Percentiles rank a stretch among this genome's conserved stretches.
These are phyloP conservation scores for Pseudogymnoascus sp. DNA, from an alignment of 2,329 filamentous ascomycete genomes.

Conservation along the genomic window DNA sequence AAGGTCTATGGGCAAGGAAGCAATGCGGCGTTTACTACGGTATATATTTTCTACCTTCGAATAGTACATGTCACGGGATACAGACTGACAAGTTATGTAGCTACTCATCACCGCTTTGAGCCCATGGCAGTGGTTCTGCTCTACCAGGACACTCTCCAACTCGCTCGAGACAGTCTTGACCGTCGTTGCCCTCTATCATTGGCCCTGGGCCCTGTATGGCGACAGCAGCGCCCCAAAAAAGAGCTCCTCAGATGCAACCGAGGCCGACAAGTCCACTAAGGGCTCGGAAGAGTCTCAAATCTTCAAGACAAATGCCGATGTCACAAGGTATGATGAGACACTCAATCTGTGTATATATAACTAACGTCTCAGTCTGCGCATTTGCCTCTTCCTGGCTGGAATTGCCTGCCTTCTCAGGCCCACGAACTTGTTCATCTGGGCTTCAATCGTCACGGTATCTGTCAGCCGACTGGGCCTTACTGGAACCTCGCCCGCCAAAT, in stretches of 20 bases:
- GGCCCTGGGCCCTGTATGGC: constrained; percentile 72
- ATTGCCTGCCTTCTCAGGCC: constrained; percentile 79
- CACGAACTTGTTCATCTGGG: constrained; percentile 84
- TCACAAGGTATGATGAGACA: background rate
- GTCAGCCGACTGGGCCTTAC: constrained; percentile 37
- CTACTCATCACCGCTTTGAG: constrained; percentile 64
- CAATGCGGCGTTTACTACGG: constrained; percentile 60
- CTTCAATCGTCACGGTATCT: constrained; percentile 52
- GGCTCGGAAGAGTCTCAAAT: background rate
- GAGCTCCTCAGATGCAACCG: constrained; percentile 15
- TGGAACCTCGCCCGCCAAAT: constrained; percentile 31
- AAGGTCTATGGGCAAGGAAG: constrained; percentile 62
- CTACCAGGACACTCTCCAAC: constrained; percentile 89
- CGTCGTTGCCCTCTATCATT: constrained; percentile 67
- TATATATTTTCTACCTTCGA: constrained; percentile 41
- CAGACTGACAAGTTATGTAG: constrained; percentile 34
- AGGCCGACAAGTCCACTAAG: constrained; percentile 13
- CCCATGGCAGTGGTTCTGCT: constrained; percentile 96
- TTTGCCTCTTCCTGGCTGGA: constrained; percentile 68
- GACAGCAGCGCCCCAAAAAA: constrained; percentile 25
- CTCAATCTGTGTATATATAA: background rate
- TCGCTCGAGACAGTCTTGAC: constrained; percentile 87
- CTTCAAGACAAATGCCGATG: background rate
- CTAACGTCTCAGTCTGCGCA: constrained; percentile 40
- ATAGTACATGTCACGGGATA: background rate